Base-by-base conservation (phyloP, 176 grass and related monocot species). In the Lolium perenne region DNA sequence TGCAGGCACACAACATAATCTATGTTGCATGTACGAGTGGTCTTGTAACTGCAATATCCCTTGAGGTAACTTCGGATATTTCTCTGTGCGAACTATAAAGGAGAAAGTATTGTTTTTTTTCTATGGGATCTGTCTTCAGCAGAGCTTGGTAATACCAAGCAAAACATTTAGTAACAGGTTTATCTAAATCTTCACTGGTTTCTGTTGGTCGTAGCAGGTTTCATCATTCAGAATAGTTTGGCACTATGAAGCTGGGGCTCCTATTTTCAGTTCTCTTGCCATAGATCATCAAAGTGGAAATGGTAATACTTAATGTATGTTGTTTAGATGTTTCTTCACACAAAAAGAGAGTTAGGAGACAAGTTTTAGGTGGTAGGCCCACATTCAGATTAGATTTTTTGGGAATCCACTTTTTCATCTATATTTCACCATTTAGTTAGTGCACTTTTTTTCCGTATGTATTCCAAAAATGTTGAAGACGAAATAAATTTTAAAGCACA, bases 11-110 rank as follows among this genome's bases (percentile, higher is more conserved):
- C 12, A 87, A 86, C n/a, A 86, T 71, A 64, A 75, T 98, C 41
- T 98, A 98, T 92, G 87, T 86, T 11, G 88, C 88, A 80, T 98
- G 88, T 38, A 95, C 95, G 3, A 95, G 95, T 83, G 95, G 93
- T 29, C 86, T 89, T 93, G 89, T 98, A 12, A 95, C 88, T 78
- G 93, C 93, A 82, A 61, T 95, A 88, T 95, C 82, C 43, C 60
- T 92, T 83, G 75, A 91, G 95, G 95, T 98, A 67, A 77, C 83
- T 78, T 46, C 53, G 35, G 13, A 69, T 76, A n/a, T 91, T 80
- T 73, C 58, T 4, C 6, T 10, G 20, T 80, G 63, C 10, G 56
- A 71, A 62, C 14, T 72, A 51, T 22, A n/a, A 72, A 50, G 46
- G 69, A 17, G 49, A 64, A 83, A 75, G 0, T 29, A 55, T 62